Conservation (phyloP, 164 flowering plant genomes). For the Vitis riparia region DNA sequence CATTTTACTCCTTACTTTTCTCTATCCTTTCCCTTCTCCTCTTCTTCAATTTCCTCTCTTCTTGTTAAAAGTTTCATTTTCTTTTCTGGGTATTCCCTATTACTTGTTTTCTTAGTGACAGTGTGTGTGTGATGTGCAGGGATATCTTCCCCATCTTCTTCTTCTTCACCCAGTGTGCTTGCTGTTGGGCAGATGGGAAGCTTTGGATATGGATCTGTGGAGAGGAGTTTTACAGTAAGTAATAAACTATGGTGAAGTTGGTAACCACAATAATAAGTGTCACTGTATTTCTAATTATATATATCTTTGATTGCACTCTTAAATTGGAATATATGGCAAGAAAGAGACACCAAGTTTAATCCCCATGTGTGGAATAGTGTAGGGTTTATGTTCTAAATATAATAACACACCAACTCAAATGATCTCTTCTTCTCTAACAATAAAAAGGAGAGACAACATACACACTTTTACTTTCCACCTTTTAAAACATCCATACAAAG, state of each 20-base stretch:
- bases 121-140: conserved; percentile 28
- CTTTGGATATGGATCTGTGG: conserved; percentile 69
- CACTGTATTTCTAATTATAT: not conserved
- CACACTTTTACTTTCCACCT: not conserved
- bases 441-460: not conserved
- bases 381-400: not conserved
- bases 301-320: not conserved
- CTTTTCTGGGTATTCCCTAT: not conserved
- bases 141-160: conserved; percentile 31
- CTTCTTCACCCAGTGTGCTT: conserved; percentile 35
- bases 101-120: not conserved
- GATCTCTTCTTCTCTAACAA: not conserved
- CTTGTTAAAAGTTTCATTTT: not conserved
- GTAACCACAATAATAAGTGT: not conserved
- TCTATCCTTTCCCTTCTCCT: not conserved
- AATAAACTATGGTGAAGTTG: not conserved
- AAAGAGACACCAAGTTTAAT: not conserved
- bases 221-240: conserved; percentile 74
- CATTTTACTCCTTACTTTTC: no score
- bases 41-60: not conserved
- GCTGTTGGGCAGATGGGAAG: conserved; percentile 50
- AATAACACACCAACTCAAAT: not conserved
- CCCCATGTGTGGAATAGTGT: not conserved
- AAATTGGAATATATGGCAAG: not conserved
- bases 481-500: conserved; percentile 1